phyloP scores from a whole-genome alignment of 225 moss, liverwort and hornwort genomes.

The Lunularia cruciata region DNA sequence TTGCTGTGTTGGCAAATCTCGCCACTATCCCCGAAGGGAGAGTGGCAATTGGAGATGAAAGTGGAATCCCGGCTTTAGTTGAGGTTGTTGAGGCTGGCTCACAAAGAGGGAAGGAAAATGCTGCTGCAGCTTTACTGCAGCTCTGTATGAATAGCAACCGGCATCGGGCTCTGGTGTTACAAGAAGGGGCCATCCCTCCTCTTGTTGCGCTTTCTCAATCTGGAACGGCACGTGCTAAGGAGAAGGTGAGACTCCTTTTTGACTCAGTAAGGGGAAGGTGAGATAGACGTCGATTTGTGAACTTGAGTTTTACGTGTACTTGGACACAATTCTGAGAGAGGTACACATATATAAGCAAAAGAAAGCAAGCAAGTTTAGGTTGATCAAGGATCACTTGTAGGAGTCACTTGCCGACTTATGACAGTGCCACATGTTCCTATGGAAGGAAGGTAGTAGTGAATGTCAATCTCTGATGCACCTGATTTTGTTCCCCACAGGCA shows the following conservation, averaged over 20 bases:
- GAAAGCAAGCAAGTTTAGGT: too few species aligned
- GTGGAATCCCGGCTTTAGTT: slow-evolving; percentile 57
- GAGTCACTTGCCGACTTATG: too few species aligned
- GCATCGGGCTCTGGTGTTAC: slow-evolving; percentile 86
- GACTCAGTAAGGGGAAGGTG: too few species aligned
- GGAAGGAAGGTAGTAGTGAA: too few species aligned
- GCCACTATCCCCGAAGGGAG: slow-evolving; percentile 67
- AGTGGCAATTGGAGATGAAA: slow-evolving; percentile 53
- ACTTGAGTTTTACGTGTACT: too few species aligned
- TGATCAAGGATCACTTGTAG: too few species aligned
- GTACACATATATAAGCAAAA: too few species aligned
- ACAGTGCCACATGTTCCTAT: too few species aligned
- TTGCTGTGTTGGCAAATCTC: slow-evolving; percentile 88
- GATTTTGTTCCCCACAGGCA: slow-evolving; percentile 48
- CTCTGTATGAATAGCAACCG: slow-evolving; percentile 66
- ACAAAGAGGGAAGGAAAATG: slow-evolving; percentile 57
- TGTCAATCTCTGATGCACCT: too few species aligned
- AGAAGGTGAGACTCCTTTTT: slow-evolving; percentile 55
- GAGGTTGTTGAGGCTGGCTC: slow-evolving; percentile 63
- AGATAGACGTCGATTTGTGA: too few species aligned
- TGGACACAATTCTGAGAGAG: too few species aligned
- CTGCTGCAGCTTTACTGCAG: slow-evolving; percentile 51
- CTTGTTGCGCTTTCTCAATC: slow-evolving; percentile 91
- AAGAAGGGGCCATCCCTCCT: slow-evolving; percentile 96
- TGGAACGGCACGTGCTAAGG: slow-evolving; percentile 95